Evolutionary conservation across 306 rosid genomes (phyloP), one percentile per base, ranked within the genome.

Genomic region (Aeschynomene evenia): DNA sequence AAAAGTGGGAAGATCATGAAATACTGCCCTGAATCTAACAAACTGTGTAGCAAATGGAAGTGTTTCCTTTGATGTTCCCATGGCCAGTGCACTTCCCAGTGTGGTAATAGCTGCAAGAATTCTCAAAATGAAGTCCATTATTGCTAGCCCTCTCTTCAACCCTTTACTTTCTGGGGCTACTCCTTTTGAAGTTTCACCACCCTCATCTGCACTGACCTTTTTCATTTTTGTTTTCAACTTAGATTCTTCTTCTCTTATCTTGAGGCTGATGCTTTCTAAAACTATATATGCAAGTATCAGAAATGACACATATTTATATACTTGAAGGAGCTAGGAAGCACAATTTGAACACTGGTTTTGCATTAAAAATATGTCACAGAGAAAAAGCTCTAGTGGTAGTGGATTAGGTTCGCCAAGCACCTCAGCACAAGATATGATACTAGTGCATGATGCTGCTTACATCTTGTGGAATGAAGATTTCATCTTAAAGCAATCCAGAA

Each of bases 1-100:
- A 21, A 85, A 71, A 6, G 75, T 52, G 15, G 93, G 93, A 68
- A 85, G 70, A 49, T 85, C 74, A 26, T 50, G 19, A 53, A 0
- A 80, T 15, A 49, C 71, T 50, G 60, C 84, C 33, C 74, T 58
- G 74, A 80, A 80, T 34, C 28, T 53, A 18, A 80, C 66, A 71
- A 80, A 80, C 64, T 20, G 74, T 4, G 84, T 75, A 12, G 69
- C 10, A 64, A 80, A 80, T 31, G 80, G 80, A 66, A 80, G 80
- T 34, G 74, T 80, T 55, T 80, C 42, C n/a, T 40, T 52, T 15
- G 80, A 10, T 49, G 80, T 70, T 29, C 74, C 84, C 84, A 75
- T 80, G 1, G 40, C 14, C 12, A 75, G 31, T 16, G 84, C 84
- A 54, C 77, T 64, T 37, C 61, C 80, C 5, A 80, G 55, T 6